Evolutionary conservation across 371 early-diverging fungal species (phyloP).

Genomic region (Mucor sp.): DNA sequence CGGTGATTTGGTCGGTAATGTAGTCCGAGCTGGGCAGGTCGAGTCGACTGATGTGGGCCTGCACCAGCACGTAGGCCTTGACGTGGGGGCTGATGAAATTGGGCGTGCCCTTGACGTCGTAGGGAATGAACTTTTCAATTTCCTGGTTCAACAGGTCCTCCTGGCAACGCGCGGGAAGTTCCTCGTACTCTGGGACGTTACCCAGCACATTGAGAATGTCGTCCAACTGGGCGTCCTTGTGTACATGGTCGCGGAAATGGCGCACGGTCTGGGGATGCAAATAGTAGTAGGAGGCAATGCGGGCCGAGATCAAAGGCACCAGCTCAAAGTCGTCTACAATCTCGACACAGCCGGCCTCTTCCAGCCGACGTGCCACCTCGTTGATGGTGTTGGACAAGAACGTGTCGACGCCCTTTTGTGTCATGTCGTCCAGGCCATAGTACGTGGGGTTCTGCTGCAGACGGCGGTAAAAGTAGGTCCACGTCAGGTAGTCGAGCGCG

Average conservation of each 20-base stretch:
- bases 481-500: slow-evolving; percentile 90
- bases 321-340: slow-evolving; percentile 64
- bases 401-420: slow-evolving; percentile 65
- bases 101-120: slow-evolving; percentile 50
- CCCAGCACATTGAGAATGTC: slow-evolving; percentile 73
- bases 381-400: slow-evolving; percentile 82
- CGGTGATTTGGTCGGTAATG: slow-evolving; percentile 88
- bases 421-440: slow-evolving; percentile 85
- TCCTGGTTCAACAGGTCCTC: slow-evolving; percentile 86
- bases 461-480: slow-evolving; percentile 94
- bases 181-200: slow-evolving; percentile 84
- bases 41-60: slow-evolving; percentile 78
- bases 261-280: slow-evolving; percentile 80
- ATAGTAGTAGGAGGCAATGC: slow-evolving; percentile 90
- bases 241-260: slow-evolving; percentile 59
- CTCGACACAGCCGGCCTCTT: slow-evolving; percentile 73
- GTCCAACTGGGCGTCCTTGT: slow-evolving; percentile 49
- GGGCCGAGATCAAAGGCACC: slow-evolving; percentile 72
- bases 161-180: slow-evolving; percentile 91
- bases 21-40: slow-evolving; percentile 85
- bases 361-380: slow-evolving; percentile 66
- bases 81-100: slow-evolving; percentile 82
- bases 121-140: slow-evolving; percentile 65
- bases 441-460: slow-evolving; percentile 92
- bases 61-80: slow-evolving; percentile 88